Evolutionary conservation across 2,329 filamentous ascomycete species (phyloP).

Genomic region (Bimuria novae-zelandiae): DNA sequence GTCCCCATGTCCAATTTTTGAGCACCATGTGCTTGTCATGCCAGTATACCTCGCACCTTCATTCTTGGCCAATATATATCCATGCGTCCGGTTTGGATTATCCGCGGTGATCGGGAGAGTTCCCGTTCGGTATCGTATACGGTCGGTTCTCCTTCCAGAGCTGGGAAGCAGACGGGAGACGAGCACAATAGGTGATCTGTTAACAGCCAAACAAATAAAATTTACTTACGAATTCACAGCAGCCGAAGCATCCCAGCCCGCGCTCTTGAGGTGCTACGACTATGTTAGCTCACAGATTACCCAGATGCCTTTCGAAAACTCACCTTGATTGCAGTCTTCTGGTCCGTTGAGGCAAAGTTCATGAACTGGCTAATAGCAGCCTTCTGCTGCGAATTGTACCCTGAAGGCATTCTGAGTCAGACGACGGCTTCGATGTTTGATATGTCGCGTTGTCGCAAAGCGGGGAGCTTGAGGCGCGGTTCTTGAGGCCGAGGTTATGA

Average conservation of each 20-base stretch:
- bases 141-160: background rate
- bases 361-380: constrained; percentile 51
- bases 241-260: constrained; percentile 51
- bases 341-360: constrained; percentile 51
- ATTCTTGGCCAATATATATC: background rate
- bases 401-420: constrained; percentile 48
- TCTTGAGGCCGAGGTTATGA: background rate
- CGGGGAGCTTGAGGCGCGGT: background rate
- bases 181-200: background rate
- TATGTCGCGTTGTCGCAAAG: background rate
- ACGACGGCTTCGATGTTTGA: background rate
- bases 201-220: constrained; percentile 1
- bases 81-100: background rate
- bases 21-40: background rate
- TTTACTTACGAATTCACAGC: constrained; percentile 55
- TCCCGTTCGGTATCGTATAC: background rate
- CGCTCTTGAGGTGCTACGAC: constrained; percentile 48
- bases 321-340: constrained; percentile 47
- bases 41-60: background rate
- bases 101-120: background rate
- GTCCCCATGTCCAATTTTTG: background rate
- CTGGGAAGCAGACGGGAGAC: background rate
- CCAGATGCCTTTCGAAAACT: constrained; percentile 12
- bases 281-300: constrained; percentile 7
- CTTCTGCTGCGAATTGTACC: constrained; percentile 53